phyloP scores from a whole-genome alignment of 306 rosid genomes.

The Acacia confusa region DNA sequence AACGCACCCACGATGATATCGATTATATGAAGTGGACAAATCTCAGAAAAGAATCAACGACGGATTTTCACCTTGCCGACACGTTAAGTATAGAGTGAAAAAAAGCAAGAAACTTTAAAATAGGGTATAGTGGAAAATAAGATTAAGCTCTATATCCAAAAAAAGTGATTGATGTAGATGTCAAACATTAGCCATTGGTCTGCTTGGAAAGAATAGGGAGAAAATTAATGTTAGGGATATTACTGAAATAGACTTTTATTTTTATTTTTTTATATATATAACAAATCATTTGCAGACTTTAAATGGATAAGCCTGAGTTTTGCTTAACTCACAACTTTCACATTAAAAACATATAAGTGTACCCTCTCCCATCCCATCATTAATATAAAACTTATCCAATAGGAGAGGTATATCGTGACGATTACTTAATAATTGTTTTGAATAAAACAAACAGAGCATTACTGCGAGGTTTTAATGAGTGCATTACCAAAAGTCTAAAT shows the following conservation, averaged over 20 bases:
- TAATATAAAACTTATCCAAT: no score
- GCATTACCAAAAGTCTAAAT: no score
- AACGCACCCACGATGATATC: not conserved
- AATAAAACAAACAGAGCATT: no score
- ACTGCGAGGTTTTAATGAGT: no score
- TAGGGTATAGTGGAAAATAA: not conserved
- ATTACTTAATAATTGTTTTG: no score
- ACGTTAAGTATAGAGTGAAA: not conserved
- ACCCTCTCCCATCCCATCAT: no score
- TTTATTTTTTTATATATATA: not conserved
- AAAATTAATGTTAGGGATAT: not conserved
- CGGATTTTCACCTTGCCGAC: not conserved
- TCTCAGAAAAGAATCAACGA: not conserved
- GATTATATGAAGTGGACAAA: not conserved
- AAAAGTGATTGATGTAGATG: not conserved
- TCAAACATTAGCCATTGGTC: not conserved
- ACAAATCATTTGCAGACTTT: no score
- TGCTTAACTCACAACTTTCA: no score
- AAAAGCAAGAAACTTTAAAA: not conserved
- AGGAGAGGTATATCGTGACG: no score
- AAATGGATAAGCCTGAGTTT: no score
- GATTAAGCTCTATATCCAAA: not conserved
- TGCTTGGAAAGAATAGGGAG: not conserved
- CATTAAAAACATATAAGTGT: no score
- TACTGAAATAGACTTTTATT: not conserved